Evolutionary conservation across 164 flowering plant genomes (phyloP).

Genomic region (Tetracentron sinense): DNA sequence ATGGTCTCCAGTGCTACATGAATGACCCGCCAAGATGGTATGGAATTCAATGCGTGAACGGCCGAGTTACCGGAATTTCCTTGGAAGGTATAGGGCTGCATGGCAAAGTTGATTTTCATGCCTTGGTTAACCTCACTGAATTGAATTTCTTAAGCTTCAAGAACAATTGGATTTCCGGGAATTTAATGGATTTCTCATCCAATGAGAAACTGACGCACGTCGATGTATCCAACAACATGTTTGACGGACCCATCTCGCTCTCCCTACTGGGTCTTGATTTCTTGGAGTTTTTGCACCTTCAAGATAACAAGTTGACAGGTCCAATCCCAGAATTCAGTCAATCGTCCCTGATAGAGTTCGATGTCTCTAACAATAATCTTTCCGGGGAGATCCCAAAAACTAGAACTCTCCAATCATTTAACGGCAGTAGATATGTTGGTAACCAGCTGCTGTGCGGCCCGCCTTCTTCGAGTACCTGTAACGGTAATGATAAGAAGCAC

Average conservation of each 20-base stretch:
- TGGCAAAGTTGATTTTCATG: conserved; percentile 23
- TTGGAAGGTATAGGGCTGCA: conserved; percentile 32
- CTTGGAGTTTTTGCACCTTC: conserved; percentile 39
- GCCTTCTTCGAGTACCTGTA: conserved; percentile 22
- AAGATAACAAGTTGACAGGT: conserved; percentile 38
- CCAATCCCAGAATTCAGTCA: conserved; percentile 38
- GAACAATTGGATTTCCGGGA: conserved; percentile 38
- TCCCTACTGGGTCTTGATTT: conserved; percentile 25
- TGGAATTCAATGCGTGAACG: conserved; percentile 39
- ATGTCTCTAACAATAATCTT: conserved; percentile 50
- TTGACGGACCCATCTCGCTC: conserved; percentile 34
- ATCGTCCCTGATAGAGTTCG: conserved; percentile 30
- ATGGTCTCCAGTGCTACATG: conserved; percentile 27
- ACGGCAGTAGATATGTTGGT: conserved; percentile 18
- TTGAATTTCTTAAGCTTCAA: conserved; percentile 36
- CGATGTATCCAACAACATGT: conserved; percentile 39
- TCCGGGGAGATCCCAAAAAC: conserved; percentile 40
- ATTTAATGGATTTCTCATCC: conserved; percentile 33
- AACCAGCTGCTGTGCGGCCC: conserved; percentile 37
- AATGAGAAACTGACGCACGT: conserved; percentile 34
- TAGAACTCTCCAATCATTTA: conserved; percentile 26
- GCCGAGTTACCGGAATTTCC: conserved; percentile 33
- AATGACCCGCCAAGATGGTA: conserved; percentile 27
- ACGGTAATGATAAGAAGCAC: not conserved
- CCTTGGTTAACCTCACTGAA: conserved; percentile 33